phyloP scores from a whole-genome alignment of 805 yeast species.

The Candida quercuum region DNA sequence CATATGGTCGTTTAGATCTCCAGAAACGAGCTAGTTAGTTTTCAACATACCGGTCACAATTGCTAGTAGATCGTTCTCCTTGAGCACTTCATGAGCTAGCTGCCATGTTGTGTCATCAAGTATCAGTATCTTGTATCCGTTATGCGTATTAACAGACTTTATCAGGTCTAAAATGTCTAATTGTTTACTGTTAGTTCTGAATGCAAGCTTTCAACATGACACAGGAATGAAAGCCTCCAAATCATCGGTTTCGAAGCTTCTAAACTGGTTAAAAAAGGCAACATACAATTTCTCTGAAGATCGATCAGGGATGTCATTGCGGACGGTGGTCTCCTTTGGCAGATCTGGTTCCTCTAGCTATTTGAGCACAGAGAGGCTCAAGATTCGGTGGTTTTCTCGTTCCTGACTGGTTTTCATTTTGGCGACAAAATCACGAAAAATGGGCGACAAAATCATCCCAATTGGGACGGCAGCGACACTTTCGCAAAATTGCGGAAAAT shows the following conservation, averaged over 20 bases:
- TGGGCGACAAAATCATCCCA: too few relatives aligned
- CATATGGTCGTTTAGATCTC: neutral
- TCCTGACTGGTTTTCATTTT: too few relatives aligned
- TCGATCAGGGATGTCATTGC: constrained; percentile 34
- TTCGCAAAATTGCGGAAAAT: too few relatives aligned
- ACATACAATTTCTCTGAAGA: constrained; percentile 29
- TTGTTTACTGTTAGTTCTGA: too few relatives aligned
- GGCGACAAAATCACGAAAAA: too few relatives aligned
- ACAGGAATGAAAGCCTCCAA: neutral
- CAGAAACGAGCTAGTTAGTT: too few relatives aligned
- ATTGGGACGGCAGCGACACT: too few relatives aligned
- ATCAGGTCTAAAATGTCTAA: constrained; percentile 30
- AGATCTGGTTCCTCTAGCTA: too few relatives aligned
- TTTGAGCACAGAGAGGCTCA: too few relatives aligned
- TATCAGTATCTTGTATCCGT: constrained; percentile 45
- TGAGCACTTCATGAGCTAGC: constrained; percentile 41
- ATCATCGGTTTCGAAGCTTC: neutral
- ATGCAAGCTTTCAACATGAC: too few relatives aligned
- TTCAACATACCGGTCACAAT: constrained; percentile 36
- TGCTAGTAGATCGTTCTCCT: constrained; percentile 42
- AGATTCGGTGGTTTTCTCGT: too few relatives aligned
- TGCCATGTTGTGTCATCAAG: constrained; percentile 52
- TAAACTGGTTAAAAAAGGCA: neutral
- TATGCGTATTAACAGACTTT: constrained; percentile 36
- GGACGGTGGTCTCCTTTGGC: too few relatives aligned